Conservation (phyloP, 441 rosid genomes). For the Populus hybrid region DNA sequence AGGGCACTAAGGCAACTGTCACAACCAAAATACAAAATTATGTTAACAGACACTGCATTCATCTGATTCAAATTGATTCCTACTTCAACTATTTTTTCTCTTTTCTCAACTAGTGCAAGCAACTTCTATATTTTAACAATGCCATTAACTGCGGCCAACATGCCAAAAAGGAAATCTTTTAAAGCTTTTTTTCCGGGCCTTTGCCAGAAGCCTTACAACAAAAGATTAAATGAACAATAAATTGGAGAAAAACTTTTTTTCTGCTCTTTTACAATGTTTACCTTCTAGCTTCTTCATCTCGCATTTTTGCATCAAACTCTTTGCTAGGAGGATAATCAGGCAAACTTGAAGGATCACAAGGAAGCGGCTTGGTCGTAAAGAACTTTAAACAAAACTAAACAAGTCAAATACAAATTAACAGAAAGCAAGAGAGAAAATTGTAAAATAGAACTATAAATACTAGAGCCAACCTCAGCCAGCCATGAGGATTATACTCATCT, state of each 20-base stretch:
- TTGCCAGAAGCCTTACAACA: neutral
- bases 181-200: neutral
- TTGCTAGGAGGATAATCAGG: constrained; percentile 97
- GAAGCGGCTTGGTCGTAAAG: constrained; percentile 71
- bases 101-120: neutral
- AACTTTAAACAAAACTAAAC: constrained; percentile 48
- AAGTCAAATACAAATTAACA: constrained; percentile 9
- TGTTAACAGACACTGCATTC: neutral
- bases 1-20: neutral
- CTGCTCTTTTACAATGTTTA: constrained; percentile 20
- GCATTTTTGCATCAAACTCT: constrained; percentile 88
- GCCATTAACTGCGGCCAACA: neutral
- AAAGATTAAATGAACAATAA: neutral
- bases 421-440: neutral
- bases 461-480: neutral
- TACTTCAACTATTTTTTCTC: no score
- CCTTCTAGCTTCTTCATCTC: constrained; percentile 96
- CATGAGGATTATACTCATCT: neutral
- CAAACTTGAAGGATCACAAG: constrained; percentile 90
- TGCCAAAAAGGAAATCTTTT: neutral
- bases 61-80: neutral
- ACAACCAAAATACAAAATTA: neutral
- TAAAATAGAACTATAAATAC: neutral
- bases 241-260: no score
- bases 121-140: neutral